Evolutionary conservation across 148 eudicot genomes (phyloP), one percentile per base, ranked within the genome.

Genomic region (Rhododendron ferrugineum): DNA sequence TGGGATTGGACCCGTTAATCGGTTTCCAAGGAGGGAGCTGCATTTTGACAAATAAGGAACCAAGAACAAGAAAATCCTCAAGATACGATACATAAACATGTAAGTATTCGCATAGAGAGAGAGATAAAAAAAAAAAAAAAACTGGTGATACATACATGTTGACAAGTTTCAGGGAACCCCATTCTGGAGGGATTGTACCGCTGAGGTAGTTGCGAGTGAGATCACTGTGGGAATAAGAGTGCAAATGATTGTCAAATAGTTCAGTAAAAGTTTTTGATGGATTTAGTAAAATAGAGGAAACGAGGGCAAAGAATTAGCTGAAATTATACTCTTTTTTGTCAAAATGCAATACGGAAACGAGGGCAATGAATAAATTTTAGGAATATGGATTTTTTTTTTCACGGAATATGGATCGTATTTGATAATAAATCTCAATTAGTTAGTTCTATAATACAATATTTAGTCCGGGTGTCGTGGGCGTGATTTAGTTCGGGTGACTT

Each of bases 201-300:
- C 74, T 85, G n/a, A 90, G 90, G 82, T 85, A 88, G 88, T 90
- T 90, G 73, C 90, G 89, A 46, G 77, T 68, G 3, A 90, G 87
- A 8, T 90, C 92, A 52, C 92, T 90, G 88, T 23, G 60, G 18
- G n/a, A 85, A 62, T 28, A 32, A 50, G 44, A 68, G 14, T 13
- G 4, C 66, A 23, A 66, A 66, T 11, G 15, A 6, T 66, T 66
- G 73, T 26, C 32, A 66, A 10, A 10, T 66, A 49, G 44, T 40
- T 5, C 52, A 52, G 56, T 52, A 13, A 28, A 68, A 28, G 6
- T 3, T 30, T 30, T 11, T 30, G 16, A 68, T 68, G 74, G 74
- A 2, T 13, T 16, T 15, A 23, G 9, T 62, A 40, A 40, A 40
- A 40, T 40, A 40, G 44, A 40, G 44, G 44, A 40, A 40, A 40